Conservation (phyloP, 1,284 basidiomycete genomes). For the Vanrija humicola region DNA sequence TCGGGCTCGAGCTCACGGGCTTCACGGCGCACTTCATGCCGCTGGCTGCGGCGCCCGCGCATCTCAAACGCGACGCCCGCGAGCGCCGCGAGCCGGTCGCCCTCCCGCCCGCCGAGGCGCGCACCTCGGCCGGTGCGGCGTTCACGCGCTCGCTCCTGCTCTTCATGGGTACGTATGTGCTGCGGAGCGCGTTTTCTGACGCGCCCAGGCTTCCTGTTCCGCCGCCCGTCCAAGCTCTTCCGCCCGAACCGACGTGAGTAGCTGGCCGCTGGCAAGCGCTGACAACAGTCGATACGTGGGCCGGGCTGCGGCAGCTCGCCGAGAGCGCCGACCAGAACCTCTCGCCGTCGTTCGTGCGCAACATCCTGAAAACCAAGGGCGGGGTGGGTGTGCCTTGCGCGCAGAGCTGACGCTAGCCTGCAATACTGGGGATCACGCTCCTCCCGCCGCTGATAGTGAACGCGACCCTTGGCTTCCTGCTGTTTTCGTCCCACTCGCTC, state of each 20-base stretch:
- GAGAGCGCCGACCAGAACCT: slow-evolving; percentile 44
- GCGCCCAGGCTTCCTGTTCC: slow-evolving; percentile 41
- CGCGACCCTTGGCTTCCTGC: slow-evolving; percentile 45
- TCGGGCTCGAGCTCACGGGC: not conserved
- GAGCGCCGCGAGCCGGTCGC: not conserved
- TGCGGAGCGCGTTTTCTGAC: too few relatives aligned
- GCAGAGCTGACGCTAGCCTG: slow-evolving; percentile 2
- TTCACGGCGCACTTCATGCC: not conserved
- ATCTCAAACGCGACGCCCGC: not conserved
- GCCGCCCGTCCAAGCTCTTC: slow-evolving; percentile 46
- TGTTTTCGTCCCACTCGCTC: slow-evolving; percentile 47
- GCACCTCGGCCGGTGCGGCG: slow-evolving; percentile 40
- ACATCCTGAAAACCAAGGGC: slow-evolving; percentile 34
- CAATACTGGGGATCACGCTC: slow-evolving; percentile 34
- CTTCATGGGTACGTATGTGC: slow-evolving; percentile 35
- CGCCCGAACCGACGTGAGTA: slow-evolving; percentile 42
- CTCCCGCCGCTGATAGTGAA: slow-evolving; percentile 46
- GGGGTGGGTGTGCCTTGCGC: slow-evolving; percentile 27
- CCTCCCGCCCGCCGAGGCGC: slow-evolving; percentile 18
- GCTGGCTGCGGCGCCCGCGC: not conserved
- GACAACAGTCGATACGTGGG: slow-evolving; percentile 45
- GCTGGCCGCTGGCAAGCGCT: not conserved
- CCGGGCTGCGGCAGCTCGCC: slow-evolving; percentile 42
- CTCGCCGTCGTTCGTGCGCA: slow-evolving; percentile 41
- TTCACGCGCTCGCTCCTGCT: slow-evolving; percentile 42